Percentiles rank a stretch among this genome's conserved stretches.
Conservation (phyloP, 2,329 filamentous ascomycete genomes). For the Xylariaceae sp. region DNA sequence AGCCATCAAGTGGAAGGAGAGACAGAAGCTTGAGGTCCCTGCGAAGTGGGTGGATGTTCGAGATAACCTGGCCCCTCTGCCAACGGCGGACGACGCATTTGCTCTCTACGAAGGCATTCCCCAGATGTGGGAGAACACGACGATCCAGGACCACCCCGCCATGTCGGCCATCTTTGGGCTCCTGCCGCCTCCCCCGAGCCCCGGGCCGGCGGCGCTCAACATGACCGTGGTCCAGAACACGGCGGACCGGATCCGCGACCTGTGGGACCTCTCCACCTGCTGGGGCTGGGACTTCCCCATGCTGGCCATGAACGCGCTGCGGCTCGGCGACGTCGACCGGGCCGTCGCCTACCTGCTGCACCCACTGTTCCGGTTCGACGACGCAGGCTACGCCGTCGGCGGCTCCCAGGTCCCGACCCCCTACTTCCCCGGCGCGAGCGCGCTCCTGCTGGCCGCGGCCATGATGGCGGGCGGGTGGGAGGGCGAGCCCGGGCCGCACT, state of each 20-base stretch:
- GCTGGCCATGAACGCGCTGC: conserved; percentile 36
- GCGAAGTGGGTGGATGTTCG: conserved; percentile 38
- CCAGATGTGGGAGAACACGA: conserved; percentile 33
- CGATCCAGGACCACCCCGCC: conserved; percentile 34
- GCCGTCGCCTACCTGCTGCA: conserved; percentile 39
- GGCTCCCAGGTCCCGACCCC: conserved; percentile 46
- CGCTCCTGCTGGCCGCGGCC: conserved; percentile 42
- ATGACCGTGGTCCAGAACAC: conserved; percentile 28
- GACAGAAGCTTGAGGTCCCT: conserved; percentile 37
- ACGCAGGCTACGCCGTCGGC: conserved; percentile 47
- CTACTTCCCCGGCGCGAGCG: conserved; percentile 46
- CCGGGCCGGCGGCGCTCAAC: conserved; percentile 25
- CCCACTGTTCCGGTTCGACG: conserved; percentile 45
- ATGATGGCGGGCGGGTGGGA: conserved; percentile 54
- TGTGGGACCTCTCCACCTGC: conserved; percentile 32
- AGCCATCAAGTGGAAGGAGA: conserved; percentile 43
- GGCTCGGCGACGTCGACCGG: conserved; percentile 30
- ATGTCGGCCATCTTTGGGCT: conserved; percentile 36
- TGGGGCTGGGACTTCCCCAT: conserved; percentile 39
- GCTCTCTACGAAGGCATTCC: conserved; percentile 45
- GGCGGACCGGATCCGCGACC: conserved; percentile 28
- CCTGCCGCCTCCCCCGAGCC: conserved; percentile 31
- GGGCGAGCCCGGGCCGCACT: conserved; percentile 35
- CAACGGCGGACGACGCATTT: conserved; percentile 41
- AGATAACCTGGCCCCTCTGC: conserved; percentile 45